Conservation (phyloP, 768 basidiomycete genomes). For the Hericium coralloides region DNA sequence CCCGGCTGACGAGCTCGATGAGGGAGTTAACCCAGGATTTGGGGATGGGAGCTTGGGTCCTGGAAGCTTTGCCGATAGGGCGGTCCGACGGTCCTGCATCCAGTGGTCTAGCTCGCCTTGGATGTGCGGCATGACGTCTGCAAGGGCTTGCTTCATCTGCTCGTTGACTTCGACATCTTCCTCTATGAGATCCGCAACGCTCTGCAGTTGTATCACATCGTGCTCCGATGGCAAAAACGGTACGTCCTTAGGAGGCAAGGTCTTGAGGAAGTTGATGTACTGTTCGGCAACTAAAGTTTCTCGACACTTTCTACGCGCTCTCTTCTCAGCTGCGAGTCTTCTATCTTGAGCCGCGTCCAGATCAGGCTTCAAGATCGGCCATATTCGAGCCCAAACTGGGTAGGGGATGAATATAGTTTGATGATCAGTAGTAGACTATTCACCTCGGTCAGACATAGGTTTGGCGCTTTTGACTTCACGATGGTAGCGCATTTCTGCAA, state of each 20-base stretch:
- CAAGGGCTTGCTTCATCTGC: not conserved
- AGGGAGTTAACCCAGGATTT: not conserved
- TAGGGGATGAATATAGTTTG: not conserved
- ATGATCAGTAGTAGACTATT: not conserved
- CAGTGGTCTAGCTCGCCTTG: not conserved
- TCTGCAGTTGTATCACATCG: not conserved
- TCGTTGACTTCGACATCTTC: not conserved
- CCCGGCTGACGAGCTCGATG: not conserved
- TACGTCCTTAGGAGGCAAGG: not conserved
- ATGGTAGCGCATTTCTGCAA: slow-evolving; percentile 2
- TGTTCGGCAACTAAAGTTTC: not conserved
- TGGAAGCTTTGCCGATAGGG: not conserved
- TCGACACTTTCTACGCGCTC: not conserved
- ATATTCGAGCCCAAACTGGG: not conserved
- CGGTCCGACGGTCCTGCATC: not conserved
- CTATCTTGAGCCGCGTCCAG: not conserved
- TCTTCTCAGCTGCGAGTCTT: not conserved
- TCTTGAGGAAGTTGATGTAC: not conserved
- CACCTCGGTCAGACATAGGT: slow-evolving; percentile 9
- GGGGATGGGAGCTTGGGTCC: not conserved
- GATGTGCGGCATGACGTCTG: not conserved
- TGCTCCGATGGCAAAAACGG: not conserved
- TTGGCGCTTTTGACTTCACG: slow-evolving; percentile 7
- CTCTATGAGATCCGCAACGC: not conserved
- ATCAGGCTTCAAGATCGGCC: not conserved